A percentile compares a stretch with the other conserved stretches of the same genome.
Conservation (phyloP, 345 rosid genomes). For the Litchi chinensis region DNA sequence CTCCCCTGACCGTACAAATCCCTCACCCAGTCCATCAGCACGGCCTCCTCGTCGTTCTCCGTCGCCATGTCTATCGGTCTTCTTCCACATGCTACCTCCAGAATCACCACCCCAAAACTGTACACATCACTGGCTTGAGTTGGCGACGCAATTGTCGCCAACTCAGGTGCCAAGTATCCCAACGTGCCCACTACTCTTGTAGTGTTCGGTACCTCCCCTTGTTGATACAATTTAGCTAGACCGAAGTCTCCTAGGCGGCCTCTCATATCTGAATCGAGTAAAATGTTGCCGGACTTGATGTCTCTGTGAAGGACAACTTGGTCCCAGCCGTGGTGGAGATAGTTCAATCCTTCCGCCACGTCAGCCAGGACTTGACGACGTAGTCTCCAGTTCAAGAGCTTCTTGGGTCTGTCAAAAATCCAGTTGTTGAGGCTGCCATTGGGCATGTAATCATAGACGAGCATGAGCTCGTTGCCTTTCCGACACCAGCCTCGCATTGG, state of each 20-base stretch:
- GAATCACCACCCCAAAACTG: slow-evolving; percentile 82
- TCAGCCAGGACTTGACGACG: slow-evolving; percentile 66
- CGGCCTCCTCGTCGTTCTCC: slow-evolving; percentile 59
- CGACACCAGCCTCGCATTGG: slow-evolving; percentile 92
- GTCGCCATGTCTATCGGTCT: slow-evolving; percentile 57
- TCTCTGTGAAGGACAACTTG: slow-evolving; percentile 86
- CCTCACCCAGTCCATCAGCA: slow-evolving; percentile 77
- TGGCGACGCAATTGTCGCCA: slow-evolving; percentile 56
- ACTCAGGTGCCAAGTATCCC: slow-evolving; percentile 87
- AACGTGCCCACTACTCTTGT: slow-evolving; percentile 88
- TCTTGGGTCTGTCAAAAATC: slow-evolving; percentile 63
- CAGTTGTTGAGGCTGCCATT: slow-evolving; percentile 74
- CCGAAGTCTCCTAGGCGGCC: slow-evolving; percentile 90
- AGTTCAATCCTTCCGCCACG: slow-evolving; percentile 79
- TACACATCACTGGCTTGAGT: slow-evolving; percentile 77
- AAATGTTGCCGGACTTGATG: slow-evolving; percentile 79
- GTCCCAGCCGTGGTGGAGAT: slow-evolving; percentile 92
- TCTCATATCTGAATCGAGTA: slow-evolving; percentile 78
- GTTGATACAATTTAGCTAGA: slow-evolving; percentile 72
- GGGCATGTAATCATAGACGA: slow-evolving; percentile 89
- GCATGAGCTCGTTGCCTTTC: slow-evolving; percentile 70
- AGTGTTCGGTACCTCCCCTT: slow-evolving; percentile 73
- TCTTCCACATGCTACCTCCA: slow-evolving; percentile 82
- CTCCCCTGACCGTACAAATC: slow-evolving; percentile 53
- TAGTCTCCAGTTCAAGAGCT: slow-evolving; percentile 57